Evolutionary conservation across 768 basidiomycete species (phyloP).

Genomic region (Stropharia rugosoannulata): DNA sequence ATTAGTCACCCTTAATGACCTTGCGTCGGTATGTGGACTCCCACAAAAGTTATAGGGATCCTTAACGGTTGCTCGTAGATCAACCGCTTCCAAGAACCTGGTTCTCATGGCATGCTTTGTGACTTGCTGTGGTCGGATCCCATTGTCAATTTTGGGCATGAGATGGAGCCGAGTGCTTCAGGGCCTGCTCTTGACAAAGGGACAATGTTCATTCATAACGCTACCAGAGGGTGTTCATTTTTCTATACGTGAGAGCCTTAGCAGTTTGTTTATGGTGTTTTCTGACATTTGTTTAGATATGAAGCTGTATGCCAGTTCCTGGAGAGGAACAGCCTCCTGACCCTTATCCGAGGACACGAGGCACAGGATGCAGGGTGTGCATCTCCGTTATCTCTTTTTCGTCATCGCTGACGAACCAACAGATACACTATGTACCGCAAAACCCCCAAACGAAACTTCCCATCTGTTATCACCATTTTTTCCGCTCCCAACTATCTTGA

Average conservation of each 20-base stretch:
- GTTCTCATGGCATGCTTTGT: conserved; percentile 87
- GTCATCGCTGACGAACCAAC: not conserved
- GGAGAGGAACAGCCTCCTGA: conserved; percentile 87
- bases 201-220: conserved; percentile 74
- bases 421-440: conserved; percentile 95
- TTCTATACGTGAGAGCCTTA: conserved; percentile 77
- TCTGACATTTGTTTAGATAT: conserved; percentile 41
- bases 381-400: not conserved
- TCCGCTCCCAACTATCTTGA: conserved; percentile 97
- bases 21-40: conserved; percentile 19
- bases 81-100: conserved; percentile 92
- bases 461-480: conserved; percentile 97
- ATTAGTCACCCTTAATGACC: conserved; percentile 74
- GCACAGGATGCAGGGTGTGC: conserved; percentile 92
- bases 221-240: conserved; percentile 87
- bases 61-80: conserved; percentile 47
- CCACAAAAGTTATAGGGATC: not conserved
- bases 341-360: conserved; percentile 94
- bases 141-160: conserved; percentile 83
- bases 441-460: conserved; percentile 93
- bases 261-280: not conserved
- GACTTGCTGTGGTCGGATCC: conserved; percentile 98
- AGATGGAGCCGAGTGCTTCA: conserved; percentile 53
- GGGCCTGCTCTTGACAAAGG: conserved; percentile 55
- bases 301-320: conserved; percentile 92